phyloP scores from a whole-genome alignment of 2,329 filamentous ascomycete species.

The Fusarium keratoplasticum region DNA sequence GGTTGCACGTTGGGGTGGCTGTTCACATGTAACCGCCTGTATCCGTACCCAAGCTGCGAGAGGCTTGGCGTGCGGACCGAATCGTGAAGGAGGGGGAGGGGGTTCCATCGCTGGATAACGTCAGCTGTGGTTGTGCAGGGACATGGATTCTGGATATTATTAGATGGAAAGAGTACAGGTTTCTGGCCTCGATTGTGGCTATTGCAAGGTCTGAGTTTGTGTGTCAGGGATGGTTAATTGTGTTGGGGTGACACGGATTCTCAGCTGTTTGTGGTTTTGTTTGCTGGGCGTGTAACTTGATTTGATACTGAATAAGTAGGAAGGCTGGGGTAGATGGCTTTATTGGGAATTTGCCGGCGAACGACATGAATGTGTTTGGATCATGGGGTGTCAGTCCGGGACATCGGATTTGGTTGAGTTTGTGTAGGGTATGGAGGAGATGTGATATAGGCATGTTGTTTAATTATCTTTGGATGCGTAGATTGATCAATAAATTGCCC shows the following conservation, averaged over 20 bases:
- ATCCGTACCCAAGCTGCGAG: slow-evolving; percentile 27
- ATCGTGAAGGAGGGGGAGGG: background rate
- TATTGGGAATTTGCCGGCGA: background rate
- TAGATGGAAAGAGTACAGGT: background rate
- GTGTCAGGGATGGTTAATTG: background rate
- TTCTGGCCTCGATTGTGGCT: background rate
- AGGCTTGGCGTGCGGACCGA: background rate
- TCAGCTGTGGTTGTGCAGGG: slow-evolving; percentile 20
- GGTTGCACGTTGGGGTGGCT: background rate
- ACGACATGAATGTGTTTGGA: background rate
- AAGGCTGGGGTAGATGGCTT: background rate
- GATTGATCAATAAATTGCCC: background rate
- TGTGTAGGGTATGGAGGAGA: background rate
- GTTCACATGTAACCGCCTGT: slow-evolving; percentile 25
- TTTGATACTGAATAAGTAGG: background rate
- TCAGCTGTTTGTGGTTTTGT: slow-evolving; percentile 12
- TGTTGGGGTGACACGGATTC: slow-evolving; percentile 14
- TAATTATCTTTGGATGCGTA: background rate
- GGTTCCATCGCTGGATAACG: background rate
- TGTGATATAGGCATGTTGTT: background rate
- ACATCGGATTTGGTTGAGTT: background rate
- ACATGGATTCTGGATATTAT: background rate
- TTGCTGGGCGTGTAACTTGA: slow-evolving; percentile 16
- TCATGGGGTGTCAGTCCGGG: background rate
- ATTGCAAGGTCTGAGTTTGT: background rate